Conservation (phyloP, 148 eudicot genomes). For the Vaccinium corymbosum region DNA sequence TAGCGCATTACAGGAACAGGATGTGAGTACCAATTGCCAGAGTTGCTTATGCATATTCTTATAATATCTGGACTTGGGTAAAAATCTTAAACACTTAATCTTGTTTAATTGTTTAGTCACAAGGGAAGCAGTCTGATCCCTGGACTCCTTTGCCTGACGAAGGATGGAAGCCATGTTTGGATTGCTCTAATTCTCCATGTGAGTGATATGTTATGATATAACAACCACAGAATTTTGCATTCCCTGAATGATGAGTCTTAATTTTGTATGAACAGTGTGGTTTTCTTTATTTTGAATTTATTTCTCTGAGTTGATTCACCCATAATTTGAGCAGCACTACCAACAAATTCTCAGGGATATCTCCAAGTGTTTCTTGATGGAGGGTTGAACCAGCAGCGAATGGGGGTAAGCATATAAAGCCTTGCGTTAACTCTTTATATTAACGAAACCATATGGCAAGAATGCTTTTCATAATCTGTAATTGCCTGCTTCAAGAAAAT, state of each 20-base stretch:
- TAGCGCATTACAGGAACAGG: conserved; percentile 66
- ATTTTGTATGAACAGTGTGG: not conserved
- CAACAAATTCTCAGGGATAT: conserved; percentile 74
- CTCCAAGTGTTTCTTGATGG: conserved; percentile 95
- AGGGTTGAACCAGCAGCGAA: conserved; percentile 94
- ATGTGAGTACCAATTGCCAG: conserved; percentile 48
- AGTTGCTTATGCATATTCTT: conserved; percentile 1
- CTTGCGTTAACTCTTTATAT: not conserved
- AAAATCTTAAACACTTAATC: not conserved
- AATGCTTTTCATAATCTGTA: not conserved
- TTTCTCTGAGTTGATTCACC: conserved; percentile 22
- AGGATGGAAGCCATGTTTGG: conserved; percentile 76
- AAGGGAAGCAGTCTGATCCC: conserved; percentile 57
- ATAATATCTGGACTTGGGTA: not conserved
- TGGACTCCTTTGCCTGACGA: conserved; percentile 81
- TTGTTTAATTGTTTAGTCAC: conserved; percentile 41
- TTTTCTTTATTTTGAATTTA: not conserved
- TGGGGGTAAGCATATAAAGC: conserved; percentile 66
- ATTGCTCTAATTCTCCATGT: conserved; percentile 43
- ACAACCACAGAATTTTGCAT: not conserved
- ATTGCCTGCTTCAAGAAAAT: conserved; percentile 11
- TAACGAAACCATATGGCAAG: not conserved
- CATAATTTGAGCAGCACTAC: conserved; percentile 47
- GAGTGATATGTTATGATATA: conserved; percentile 27
- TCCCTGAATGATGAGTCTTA: not conserved